These are phyloP conservation scores for Teratosphaeria pseudoeucalypti DNA, from an alignment of 2,329 filamentous ascomycete genomes.

Conservation along the genomic window DNA sequence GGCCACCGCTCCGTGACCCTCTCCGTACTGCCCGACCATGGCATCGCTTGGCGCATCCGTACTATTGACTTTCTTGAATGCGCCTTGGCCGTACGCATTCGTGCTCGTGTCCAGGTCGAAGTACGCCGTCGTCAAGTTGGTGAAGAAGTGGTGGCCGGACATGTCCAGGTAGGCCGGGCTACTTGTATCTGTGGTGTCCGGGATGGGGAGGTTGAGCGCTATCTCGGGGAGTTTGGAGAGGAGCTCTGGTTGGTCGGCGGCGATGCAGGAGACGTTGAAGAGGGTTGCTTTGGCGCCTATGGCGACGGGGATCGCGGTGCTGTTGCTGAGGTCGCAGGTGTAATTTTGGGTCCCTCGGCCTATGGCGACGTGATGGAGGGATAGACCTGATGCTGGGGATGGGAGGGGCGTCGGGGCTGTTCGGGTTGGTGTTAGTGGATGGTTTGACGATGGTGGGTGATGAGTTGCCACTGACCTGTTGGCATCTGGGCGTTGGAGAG, in stretches of 20 bases:
- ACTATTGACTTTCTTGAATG: constrained; percentile 52
- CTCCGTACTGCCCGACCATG: constrained; percentile 43
- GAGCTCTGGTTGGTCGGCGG: constrained; percentile 57
- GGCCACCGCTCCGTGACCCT: constrained; percentile 58
- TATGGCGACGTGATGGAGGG: constrained; percentile 67
- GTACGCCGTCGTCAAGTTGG: constrained; percentile 56
- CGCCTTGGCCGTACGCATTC: constrained; percentile 46
- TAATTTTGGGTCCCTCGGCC: constrained; percentile 92
- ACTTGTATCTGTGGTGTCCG: constrained; percentile 24
- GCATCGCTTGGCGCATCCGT: constrained; percentile 54
- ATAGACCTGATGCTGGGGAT: constrained; percentile 48
- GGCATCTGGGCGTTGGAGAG: constrained; percentile 13
- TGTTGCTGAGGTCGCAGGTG: constrained; percentile 56
- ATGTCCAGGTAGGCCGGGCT: constrained; percentile 50
- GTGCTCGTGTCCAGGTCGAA: constrained; percentile 62
- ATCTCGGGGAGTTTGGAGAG: constrained; percentile 55
- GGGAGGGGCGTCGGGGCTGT: constrained; percentile 43
- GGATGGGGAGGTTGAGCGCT: constrained; percentile 52
- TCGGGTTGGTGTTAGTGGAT: not conserved
- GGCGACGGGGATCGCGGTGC: constrained; percentile 51
- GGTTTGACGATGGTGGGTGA: not conserved
- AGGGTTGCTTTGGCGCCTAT: constrained; percentile 71
- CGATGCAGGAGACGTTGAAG: constrained; percentile 78
- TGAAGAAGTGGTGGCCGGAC: constrained; percentile 76
- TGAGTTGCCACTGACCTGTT: constrained; percentile 7